Evolutionary conservation across 2,329 filamentous ascomycete genomes (phyloP), one percentile per base, ranked within the genome.

Genomic region (Neopestalotiopsis clavispora): DNA sequence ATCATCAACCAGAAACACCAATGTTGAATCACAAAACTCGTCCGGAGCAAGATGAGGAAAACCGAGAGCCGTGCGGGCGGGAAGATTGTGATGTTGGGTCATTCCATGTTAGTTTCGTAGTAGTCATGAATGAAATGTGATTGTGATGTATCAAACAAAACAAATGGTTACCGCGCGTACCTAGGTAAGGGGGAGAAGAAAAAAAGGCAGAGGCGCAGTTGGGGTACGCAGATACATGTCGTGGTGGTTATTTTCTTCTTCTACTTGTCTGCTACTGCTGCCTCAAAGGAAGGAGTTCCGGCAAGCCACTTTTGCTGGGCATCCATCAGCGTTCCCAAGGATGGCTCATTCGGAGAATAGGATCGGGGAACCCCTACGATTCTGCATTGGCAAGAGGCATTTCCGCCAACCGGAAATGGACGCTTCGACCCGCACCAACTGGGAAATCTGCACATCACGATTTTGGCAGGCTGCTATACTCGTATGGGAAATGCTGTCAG

Each of bases 331-430:
- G 12, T 17, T 38, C 13, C 59, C 32, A 61, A 38, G 59, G 32
- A 61, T 61, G 30, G 32, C 32, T 28, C 34, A 12, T 66, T 67
- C 65, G 65, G 65, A 67, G 65, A 67, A 67, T 60, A 67, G 45
- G 65, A 67, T 67, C 65, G 52, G 65, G 34, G 30, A 59, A 40
- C 45, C 65, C 20, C 14, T 23, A 28, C 56, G 30, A 30, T 20
- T 57, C 28, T 66, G 63, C 63, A 66, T 66, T 66, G 52, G 63
- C 63, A 66, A 23, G 30, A n/a, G 52, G 23, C 23, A 17, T 34
- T 67, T 60, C 65, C 65, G 32, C 65, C 65, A 67, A 67, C 65
- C 52, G 65, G 65, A 67, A 67, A 42, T 30, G 17, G 17, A 32
- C 45, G 30, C 14, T 56, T 30, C 52, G 49, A 60, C 32, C 49